phyloP scores from a whole-genome alignment of 2,329 filamentous ascomycete genomes.

The Ceratocystis variospora region DNA sequence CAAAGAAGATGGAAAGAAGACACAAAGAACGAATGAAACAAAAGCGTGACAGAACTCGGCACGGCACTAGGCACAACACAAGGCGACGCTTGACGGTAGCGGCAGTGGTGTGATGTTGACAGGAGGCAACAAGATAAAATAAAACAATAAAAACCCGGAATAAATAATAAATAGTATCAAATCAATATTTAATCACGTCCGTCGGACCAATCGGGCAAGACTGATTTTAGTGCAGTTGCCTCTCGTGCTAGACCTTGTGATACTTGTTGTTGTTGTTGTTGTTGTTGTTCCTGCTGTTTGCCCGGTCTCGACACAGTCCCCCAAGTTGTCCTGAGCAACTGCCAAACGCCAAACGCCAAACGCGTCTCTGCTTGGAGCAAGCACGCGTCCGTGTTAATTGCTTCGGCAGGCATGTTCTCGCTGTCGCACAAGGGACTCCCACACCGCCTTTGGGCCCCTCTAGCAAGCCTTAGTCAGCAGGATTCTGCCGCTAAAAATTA shows the following conservation, averaged over 20 bases:
- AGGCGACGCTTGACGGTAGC: neutral
- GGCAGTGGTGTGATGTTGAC: neutral
- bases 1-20: neutral
- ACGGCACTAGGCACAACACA: neutral
- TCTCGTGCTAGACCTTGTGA: neutral
- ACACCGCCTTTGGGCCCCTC: conserved; percentile 13
- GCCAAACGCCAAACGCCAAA: neutral
- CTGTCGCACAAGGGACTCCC: neutral
- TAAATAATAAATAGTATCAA: neutral
- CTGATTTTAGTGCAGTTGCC: neutral
- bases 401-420: too few relatives aligned
- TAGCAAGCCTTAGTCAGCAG: conserved; percentile 12
- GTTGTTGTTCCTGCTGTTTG: neutral
- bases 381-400: conserved; percentile 16
- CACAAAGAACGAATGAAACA: neutral
- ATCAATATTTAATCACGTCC: neutral
- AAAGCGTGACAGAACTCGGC: neutral
- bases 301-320: neutral
- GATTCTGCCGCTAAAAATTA: conserved; percentile 18
- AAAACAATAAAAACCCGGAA: neutral
- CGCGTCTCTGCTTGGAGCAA: neutral
- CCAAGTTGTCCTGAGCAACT: neutral
- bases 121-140: neutral
- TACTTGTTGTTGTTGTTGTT: neutral
- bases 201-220: neutral